phyloP scores from a whole-genome alignment of 2,329 filamentous ascomycete genomes.

The Coniochaeta sp. region DNA sequence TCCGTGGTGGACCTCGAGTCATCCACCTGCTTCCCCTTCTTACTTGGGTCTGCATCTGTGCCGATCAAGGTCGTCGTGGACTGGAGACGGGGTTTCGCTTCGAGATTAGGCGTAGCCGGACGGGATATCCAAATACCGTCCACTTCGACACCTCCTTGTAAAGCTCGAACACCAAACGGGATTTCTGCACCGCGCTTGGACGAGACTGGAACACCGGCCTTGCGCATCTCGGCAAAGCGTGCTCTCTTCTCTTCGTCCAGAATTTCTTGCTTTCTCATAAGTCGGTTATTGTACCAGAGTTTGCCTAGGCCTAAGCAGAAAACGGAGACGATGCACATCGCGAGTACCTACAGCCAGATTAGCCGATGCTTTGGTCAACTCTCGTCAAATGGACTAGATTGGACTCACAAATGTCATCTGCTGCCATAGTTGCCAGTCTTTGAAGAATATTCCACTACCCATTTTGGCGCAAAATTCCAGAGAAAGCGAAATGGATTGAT shows the following conservation, averaged over 20 bases:
- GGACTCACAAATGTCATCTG: conserved; percentile 62
- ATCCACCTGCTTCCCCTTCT: conserved; percentile 7
- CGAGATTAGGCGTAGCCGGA: conserved; percentile 30
- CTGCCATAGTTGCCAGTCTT: conserved; percentile 74
- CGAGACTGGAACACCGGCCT: conserved; percentile 37
- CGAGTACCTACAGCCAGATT: conserved; percentile 56
- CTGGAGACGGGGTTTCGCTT: conserved; percentile 11
- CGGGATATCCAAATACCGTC: conserved; percentile 76
- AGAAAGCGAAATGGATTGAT: conserved; percentile 5
- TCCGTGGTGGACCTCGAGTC: not conserved
- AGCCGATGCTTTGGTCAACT: conserved; percentile 5
- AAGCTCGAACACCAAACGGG: conserved; percentile 78
- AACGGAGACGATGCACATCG: conserved; percentile 60
- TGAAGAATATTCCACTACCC: conserved; percentile 48
- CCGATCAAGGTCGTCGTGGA: conserved; percentile 9
- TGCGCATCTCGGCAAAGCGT: conserved; percentile 44
- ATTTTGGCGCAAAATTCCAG: conserved; percentile 15
- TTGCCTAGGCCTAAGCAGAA: conserved; percentile 62
- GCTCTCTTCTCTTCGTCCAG: conserved; percentile 59
- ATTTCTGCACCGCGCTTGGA: conserved; percentile 46
- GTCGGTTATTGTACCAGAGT: conserved; percentile 53
- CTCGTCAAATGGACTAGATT: not conserved
- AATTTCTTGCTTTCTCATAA: conserved; percentile 48
- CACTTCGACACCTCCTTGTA: conserved; percentile 75
- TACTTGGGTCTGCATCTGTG: conserved; percentile 7